These are phyloP conservation scores for Voacanga thouarsii DNA, from an alignment of 257 asterid genomes.

Conservation along the genomic window DNA sequence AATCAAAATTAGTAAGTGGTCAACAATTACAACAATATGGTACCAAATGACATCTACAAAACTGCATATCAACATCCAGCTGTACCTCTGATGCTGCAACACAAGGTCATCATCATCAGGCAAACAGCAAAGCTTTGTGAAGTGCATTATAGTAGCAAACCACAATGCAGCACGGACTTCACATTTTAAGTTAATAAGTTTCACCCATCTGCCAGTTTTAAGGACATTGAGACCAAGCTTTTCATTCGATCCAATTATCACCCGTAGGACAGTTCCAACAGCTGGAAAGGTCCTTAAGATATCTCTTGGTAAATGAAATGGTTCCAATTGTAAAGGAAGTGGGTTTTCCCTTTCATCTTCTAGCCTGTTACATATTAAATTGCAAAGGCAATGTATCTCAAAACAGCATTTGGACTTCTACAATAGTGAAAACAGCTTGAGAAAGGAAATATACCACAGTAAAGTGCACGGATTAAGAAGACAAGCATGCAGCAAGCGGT, in stretches of 20 bases:
- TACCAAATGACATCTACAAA: background rate
- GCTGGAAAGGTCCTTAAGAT: slow-evolving; percentile 60
- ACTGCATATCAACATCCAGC: slow-evolving; percentile 11
- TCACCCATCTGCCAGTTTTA: slow-evolving; percentile 67
- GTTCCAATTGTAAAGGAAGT: slow-evolving; percentile 62
- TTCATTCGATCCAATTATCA: slow-evolving; percentile 40
- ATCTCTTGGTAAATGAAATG: slow-evolving; percentile 56
- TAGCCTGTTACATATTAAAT: slow-evolving; percentile 42
- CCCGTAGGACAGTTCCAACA: slow-evolving; percentile 77
- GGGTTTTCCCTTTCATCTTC: slow-evolving; percentile 62
- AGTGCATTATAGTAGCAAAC: slow-evolving; percentile 63
- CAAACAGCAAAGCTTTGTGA: slow-evolving; percentile 59
- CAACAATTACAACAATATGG: background rate
- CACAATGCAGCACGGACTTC: slow-evolving; percentile 51
- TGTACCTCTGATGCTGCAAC: slow-evolving; percentile 52
- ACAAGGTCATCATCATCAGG: slow-evolving; percentile 52
- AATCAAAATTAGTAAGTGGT: slow-evolving; percentile 14
- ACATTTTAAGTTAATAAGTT: slow-evolving; percentile 44
- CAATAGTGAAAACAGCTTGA: background rate
- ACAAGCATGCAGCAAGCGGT: background rate
- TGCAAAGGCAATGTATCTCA: background rate
- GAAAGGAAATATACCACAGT: background rate
- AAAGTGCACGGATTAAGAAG: background rate
- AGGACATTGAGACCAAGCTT: slow-evolving; percentile 46
- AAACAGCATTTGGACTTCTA: background rate